Evolutionary conservation across 208 protist species (phyloP).

Genomic region (Leishmania lainsoni): DNA sequence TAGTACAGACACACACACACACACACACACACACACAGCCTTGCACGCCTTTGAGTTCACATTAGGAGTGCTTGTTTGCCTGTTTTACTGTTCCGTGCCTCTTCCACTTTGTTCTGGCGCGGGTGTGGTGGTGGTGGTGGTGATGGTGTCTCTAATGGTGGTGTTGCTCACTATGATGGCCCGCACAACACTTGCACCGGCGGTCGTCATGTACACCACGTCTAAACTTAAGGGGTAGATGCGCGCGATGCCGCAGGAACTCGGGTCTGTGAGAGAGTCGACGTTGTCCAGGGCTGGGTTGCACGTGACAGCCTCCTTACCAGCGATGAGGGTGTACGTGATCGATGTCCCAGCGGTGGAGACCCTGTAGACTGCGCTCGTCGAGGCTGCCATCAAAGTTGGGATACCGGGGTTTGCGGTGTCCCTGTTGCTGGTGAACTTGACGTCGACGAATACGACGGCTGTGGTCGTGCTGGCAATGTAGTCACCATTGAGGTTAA

Average conservation of each 20-base stretch:
- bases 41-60: no score
- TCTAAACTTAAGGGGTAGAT: conserved; percentile 46
- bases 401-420: neutral
- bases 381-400: conserved; percentile 14
- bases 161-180: conserved; percentile 41
- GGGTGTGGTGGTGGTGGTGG: no score
- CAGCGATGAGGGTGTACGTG: conserved; percentile 29
- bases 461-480: conserved; percentile 6
- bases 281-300: conserved; percentile 10
- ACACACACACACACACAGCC: no score
- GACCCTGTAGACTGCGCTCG: conserved; percentile 21
- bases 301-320: conserved; percentile 12
- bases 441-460: conserved; percentile 15
- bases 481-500: conserved; percentile 13
- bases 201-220: conserved; percentile 52
- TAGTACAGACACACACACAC: no score
- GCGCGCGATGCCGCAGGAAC: conserved; percentile 39
- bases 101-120: no score
- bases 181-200: conserved; percentile 32
- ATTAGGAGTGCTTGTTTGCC: no score
- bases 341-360: conserved; percentile 12
- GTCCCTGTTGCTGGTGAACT: neutral
- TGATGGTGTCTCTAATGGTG: conserved; percentile 23
- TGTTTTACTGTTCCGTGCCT: no score
- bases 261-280: conserved; percentile 25